Conservation (phyloP, 495 filamentous ascomycete genomes). For the Polyplosphaeria fusca region DNA sequence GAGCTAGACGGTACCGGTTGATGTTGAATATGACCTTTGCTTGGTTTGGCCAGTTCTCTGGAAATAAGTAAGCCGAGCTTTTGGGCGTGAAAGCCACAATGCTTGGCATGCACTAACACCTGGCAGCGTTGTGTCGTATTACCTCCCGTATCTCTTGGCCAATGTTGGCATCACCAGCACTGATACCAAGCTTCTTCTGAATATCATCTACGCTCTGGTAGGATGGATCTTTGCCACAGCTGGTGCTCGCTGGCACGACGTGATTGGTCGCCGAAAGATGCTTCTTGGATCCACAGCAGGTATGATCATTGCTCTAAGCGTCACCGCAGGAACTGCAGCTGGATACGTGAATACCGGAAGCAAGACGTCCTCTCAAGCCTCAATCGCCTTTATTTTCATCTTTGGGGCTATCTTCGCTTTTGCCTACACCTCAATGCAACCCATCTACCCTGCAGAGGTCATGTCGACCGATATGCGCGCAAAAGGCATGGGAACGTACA, state of each 20-base stretch:
- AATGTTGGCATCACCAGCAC: constrained; percentile 22
- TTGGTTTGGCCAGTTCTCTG: constrained; percentile 30
- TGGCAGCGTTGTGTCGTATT: constrained; percentile 25
- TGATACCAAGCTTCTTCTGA: constrained; percentile 26
- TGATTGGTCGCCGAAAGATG: constrained; percentile 32
- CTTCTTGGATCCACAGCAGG: constrained; percentile 25
- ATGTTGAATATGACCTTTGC: constrained; percentile 29
- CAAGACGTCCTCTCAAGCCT: constrained; percentile 7
- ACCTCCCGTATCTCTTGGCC: constrained; percentile 23
- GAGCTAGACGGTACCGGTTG: constrained; percentile 18
- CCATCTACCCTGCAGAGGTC: constrained; percentile 31
- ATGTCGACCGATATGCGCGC: constrained; percentile 30
- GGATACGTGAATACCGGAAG: constrained; percentile 26
- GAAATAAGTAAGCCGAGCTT: constrained; percentile 22
- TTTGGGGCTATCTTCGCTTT: constrained; percentile 27
- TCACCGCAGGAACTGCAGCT: constrained; percentile 28
- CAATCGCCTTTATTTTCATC: constrained; percentile 25
- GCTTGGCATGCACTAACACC: not conserved
- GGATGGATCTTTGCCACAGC: constrained; percentile 27
- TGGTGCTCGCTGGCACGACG: constrained; percentile 30
- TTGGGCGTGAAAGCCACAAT: not conserved
- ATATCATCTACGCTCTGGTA: constrained; percentile 30
- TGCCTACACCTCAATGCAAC: constrained; percentile 20
- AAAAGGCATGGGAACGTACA: constrained; percentile 32
- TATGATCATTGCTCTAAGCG: constrained; percentile 16